Conservation (phyloP, 352 stramenopile species). For the Aphanomyces invadans region DNA sequence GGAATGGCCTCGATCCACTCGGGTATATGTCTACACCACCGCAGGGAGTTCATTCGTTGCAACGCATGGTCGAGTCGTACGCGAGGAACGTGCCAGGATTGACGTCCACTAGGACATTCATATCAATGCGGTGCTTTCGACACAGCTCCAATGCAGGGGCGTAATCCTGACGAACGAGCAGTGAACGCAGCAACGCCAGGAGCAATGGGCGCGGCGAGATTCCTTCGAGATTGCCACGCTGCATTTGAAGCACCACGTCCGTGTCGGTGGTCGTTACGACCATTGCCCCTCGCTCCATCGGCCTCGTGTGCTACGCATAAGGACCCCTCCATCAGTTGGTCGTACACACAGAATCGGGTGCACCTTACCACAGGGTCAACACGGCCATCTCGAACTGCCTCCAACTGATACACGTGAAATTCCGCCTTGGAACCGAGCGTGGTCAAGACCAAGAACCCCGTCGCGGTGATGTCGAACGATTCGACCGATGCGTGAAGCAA, state of each 20-base stretch:
- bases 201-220: constrained; percentile 54
- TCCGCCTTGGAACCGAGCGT: constrained; percentile 49
- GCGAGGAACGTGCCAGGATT: constrained; percentile 38
- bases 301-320: constrained; percentile 27
- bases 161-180: constrained; percentile 39
- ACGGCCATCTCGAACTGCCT: neutral
- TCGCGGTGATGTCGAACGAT: constrained; percentile 43
- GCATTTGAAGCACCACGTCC: constrained; percentile 62
- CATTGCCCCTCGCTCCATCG: constrained; percentile 54
- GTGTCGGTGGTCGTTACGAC: constrained; percentile 51
- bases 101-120: constrained; percentile 72
- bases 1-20: constrained; percentile 25
- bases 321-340: too few species aligned
- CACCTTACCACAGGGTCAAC: neutral
- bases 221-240: constrained; percentile 67
- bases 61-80: constrained; percentile 32
- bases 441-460: constrained; percentile 49
- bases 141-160: constrained; percentile 51
- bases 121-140: constrained; percentile 66
- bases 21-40: too few species aligned
- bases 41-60: too few species aligned
- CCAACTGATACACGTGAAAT: constrained; percentile 45
- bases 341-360: too few species aligned
- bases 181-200: constrained; percentile 37
- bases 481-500: constrained; percentile 42